A percentile compares a stretch with the other conserved stretches of the same genome.
phyloP scores from a whole-genome alignment of 2,329 filamentous ascomycete species.

The Ceratocystis ficicola region DNA sequence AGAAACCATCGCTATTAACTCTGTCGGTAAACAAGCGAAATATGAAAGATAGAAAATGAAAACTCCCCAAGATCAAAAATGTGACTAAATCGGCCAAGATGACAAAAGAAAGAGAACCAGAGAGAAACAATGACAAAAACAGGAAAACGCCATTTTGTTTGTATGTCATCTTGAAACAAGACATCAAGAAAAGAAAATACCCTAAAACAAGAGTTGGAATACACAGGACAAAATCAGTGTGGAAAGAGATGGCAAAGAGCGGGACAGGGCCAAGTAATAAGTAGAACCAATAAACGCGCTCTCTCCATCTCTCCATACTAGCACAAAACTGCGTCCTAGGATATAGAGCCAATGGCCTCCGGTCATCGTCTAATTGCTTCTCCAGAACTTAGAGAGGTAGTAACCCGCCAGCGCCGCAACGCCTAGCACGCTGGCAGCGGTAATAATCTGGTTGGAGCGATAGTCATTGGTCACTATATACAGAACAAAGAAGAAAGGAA shows the following conservation, averaged over 20 bases:
- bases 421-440: constrained; percentile 31
- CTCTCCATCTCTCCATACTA: no score
- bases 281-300: no score
- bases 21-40: constrained; percentile 10
- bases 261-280: no score
- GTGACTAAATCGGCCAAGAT: constrained; percentile 14
- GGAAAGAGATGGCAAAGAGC: no score
- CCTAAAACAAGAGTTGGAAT: constrained; percentile 8
- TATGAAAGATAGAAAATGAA: constrained; percentile 17
- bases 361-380: background rate
- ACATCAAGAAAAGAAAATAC: constrained; percentile 2
- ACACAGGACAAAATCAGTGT: background rate
- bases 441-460: constrained; percentile 28
- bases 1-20: constrained; percentile 8
- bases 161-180: constrained; percentile 11
- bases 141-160: constrained; percentile 19
- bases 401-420: constrained; percentile 31
- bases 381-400: constrained; percentile 24
- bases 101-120: constrained; percentile 19
- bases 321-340: no score
- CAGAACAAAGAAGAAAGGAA: background rate
- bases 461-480: constrained; percentile 28
- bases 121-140: constrained; percentile 13
- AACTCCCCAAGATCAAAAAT: constrained; percentile 10
- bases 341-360: no score